Base-by-base conservation (phyloP, 2,329 filamentous ascomycete genomes). In the Arthroderma sp. region DNA sequence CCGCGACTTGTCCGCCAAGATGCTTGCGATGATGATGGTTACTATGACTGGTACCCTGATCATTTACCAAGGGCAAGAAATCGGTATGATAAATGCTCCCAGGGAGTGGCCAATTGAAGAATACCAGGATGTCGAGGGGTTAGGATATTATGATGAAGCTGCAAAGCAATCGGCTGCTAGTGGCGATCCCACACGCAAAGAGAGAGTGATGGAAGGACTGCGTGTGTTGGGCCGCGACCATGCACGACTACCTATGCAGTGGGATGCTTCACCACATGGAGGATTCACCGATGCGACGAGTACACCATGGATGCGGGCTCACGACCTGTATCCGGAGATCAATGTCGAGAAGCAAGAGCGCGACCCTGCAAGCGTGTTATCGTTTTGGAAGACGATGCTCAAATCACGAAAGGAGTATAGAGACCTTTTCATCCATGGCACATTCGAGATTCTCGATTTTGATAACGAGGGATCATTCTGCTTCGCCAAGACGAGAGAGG, bases 211-310 rank as follows among this genome's bases (percentile, higher is more conserved):
- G 53, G 59, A 65, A 6, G 66, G 74, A 34, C 64, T 83, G 42
- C 72, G 78, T 50, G 67, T 72, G 47, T 71, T 82, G 29, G 78
- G 72, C 4, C 68, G 79, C 30, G 80, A 85, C 56, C 76, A 85
- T 55, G 72, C 78, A 6, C 69, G 81, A n/a, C 72, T 77, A 3
- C 81, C 81, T 0, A 76, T 86, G 65, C 78, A 81, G 50, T 85
- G 81, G 81, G 70, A 70, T 45, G 66, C 58, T 0, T 63, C 64
- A 0, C 58, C 66, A 1, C 69, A 79, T 50, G 77, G 75, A 0
- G 81, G 81, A 1, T 84, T 84, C 63, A 78, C 77, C 5, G 60
- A 64, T 44, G 51, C 63, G 6, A 68, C 66, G 0, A 63, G 65
- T 42, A 22, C 15, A 22, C 75, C 77, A 0, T 80, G 77, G 77